These are phyloP conservation scores for Mycena venus DNA, from an alignment of 768 basidiomycete genomes.

Conservation along the genomic window DNA sequence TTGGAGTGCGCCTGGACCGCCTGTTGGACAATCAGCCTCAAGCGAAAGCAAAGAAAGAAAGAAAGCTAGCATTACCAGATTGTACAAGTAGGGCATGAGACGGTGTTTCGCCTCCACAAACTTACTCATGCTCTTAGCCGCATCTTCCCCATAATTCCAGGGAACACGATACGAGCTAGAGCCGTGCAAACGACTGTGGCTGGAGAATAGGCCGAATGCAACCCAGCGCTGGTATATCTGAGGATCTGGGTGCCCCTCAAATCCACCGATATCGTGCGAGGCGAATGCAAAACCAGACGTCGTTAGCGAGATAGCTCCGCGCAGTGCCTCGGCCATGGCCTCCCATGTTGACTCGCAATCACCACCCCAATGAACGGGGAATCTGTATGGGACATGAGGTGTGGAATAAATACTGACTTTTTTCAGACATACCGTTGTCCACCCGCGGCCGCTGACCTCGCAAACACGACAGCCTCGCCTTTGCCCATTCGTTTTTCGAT, in stretches of 20 bases:
- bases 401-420: neutral
- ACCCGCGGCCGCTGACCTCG: constrained; percentile 75
- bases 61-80: constrained; percentile 58
- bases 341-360: constrained; percentile 85
- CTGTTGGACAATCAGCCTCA: constrained; percentile 42
- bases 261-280: constrained; percentile 84
- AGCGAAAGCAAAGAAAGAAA: neutral
- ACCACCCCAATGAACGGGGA: constrained; percentile 74
- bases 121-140: constrained; percentile 72
- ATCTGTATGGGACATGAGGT: constrained; percentile 40
- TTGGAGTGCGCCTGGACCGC: constrained; percentile 63
- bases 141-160: constrained; percentile 82
- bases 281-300: constrained; percentile 79
- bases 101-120: constrained; percentile 76
- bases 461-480: constrained; percentile 78
- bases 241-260: constrained; percentile 79
- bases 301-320: constrained; percentile 76
- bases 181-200: constrained; percentile 81
- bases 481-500: constrained; percentile 71
- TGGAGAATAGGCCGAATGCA: constrained; percentile 82
- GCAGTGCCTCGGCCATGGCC: constrained; percentile 82
- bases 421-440: constrained; percentile 66
- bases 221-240: constrained; percentile 84
- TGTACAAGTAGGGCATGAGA: constrained; percentile 81
- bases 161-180: constrained; percentile 83